Conservation (phyloP, 2,329 filamentous ascomycete genomes). For the Apiospora marii region DNA sequence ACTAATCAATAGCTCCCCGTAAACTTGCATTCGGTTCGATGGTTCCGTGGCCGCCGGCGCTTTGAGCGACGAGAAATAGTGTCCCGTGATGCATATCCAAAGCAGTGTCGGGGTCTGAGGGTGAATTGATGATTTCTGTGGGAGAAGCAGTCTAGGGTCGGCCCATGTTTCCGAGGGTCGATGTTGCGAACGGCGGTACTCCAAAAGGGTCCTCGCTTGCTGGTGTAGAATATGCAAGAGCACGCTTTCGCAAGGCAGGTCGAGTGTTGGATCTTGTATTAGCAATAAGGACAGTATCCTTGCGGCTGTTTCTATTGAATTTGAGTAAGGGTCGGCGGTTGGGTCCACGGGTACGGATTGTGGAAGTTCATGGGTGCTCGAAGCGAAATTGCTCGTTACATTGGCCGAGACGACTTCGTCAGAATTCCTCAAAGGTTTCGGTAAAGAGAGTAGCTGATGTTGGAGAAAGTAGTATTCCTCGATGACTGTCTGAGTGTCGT, state of each 20-base stretch:
- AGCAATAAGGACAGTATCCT: slow-evolving; percentile 27
- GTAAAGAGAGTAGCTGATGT: slow-evolving; percentile 26
- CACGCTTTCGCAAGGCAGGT: slow-evolving; percentile 26
- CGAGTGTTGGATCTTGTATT: slow-evolving; percentile 28
- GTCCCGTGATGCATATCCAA: slow-evolving; percentile 27
- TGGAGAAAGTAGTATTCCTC: slow-evolving; percentile 29
- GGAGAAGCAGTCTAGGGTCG: slow-evolving; percentile 25
- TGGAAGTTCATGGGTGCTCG: neutral
- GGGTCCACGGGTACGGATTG: neutral
- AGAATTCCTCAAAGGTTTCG: slow-evolving; percentile 23
- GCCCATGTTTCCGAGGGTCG: slow-evolving; percentile 6
- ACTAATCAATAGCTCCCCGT: slow-evolving; percentile 19
- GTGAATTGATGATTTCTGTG: neutral
- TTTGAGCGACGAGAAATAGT: slow-evolving; percentile 22
- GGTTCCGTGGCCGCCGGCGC: neutral
- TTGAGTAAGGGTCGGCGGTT: slow-evolving; percentile 6
- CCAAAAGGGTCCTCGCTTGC: slow-evolving; percentile 10
- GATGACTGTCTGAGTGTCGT: slow-evolving; percentile 23
- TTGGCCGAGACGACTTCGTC: slow-evolving; percentile 16
- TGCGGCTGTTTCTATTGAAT: slow-evolving; percentile 25
- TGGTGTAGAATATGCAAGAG: slow-evolving; percentile 22
- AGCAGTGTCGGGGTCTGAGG: slow-evolving; percentile 25
- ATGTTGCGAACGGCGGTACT: neutral
- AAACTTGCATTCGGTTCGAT: neutral
- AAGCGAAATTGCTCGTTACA: neutral